Percentiles rank a stretch among this genome's conserved stretches.
Conservation (phyloP, 2,329 filamentous ascomycete species). For the Cladosporium sp. region DNA sequence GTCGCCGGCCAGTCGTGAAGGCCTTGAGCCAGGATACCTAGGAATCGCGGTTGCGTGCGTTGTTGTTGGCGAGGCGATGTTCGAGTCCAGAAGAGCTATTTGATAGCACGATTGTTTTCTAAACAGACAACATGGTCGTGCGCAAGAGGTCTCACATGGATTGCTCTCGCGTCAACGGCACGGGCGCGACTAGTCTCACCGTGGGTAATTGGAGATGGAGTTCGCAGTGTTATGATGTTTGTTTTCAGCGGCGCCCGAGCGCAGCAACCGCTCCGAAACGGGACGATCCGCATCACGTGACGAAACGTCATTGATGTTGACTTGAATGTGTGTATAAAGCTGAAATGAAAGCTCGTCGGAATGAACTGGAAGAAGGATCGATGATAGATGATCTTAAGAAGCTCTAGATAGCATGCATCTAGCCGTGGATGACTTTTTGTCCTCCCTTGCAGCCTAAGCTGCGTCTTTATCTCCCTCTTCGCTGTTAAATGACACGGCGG, state of each 20-base stretch:
- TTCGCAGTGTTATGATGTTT: neutral
- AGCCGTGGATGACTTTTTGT: too few species aligned
- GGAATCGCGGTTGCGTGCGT: constrained; percentile 3
- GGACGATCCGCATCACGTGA: neutral
- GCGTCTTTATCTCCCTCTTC: too few species aligned
- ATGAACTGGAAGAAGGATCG: too few species aligned
- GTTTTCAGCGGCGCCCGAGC: neutral
- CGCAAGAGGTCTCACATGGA: constrained; percentile 13
- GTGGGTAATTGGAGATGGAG: constrained; percentile 7
- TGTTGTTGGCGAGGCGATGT: constrained; percentile 1
- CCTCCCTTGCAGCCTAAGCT: too few species aligned
- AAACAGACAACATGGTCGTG: constrained; percentile 14
- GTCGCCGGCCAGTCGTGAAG: constrained; percentile 6
- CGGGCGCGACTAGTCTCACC: constrained; percentile 12
- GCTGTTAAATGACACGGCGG: too few species aligned
- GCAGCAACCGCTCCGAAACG: neutral
- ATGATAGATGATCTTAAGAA: too few species aligned
- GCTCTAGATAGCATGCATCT: too few species aligned
- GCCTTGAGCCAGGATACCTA: neutral
- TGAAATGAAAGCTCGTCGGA: too few species aligned
- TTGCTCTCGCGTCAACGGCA: constrained; percentile 8
- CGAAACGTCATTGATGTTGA: neutral
- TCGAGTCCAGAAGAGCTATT: constrained; percentile 8
- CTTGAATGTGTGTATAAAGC: too few species aligned
- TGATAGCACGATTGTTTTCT: constrained; percentile 10